phyloP scores from a whole-genome alignment of 345 rosid species.

The Acer yangbiense region DNA sequence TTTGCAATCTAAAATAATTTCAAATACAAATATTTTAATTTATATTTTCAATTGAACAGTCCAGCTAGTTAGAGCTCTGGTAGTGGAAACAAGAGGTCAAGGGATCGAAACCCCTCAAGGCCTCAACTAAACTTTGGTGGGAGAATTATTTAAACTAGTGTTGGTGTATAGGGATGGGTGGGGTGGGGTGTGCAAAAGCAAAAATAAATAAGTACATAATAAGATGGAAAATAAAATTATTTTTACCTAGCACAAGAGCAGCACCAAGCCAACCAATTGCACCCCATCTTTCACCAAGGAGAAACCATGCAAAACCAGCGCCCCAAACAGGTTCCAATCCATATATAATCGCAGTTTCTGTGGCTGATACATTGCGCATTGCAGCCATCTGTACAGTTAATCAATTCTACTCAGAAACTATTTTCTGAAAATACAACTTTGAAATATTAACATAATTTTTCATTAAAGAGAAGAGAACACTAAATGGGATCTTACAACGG shows the following conservation, averaged over 20 bases:
- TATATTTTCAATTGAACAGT: too few species aligned
- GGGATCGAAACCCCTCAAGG: neutral
- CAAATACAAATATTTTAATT: neutral
- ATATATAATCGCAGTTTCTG: constrained; percentile 59
- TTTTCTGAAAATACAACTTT: neutral
- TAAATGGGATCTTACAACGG: neutral
- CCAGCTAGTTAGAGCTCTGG: too few species aligned
- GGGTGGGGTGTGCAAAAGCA: too few species aligned
- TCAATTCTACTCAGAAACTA: neutral
- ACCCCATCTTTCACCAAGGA: constrained; percentile 74
- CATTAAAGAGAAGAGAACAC: neutral
- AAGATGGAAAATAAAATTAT: neutral
- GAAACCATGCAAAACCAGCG: constrained; percentile 72
- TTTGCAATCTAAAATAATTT: constrained; percentile 1
- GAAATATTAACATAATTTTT: neutral
- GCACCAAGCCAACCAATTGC: constrained; percentile 65
- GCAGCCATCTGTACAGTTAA: constrained; percentile 49
- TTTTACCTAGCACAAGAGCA: constrained; percentile 57
- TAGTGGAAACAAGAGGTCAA: too few species aligned
- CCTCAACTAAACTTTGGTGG: neutral
- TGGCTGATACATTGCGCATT: constrained; percentile 62
- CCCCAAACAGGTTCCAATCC: constrained; percentile 78
- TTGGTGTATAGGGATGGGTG: too few species aligned
- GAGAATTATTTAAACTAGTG: neutral
- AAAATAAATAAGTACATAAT: neutral